Evolutionary conservation across 2,329 filamentous ascomycete species (phyloP).

Genomic region (Ascochyta clinopodiicola): DNA sequence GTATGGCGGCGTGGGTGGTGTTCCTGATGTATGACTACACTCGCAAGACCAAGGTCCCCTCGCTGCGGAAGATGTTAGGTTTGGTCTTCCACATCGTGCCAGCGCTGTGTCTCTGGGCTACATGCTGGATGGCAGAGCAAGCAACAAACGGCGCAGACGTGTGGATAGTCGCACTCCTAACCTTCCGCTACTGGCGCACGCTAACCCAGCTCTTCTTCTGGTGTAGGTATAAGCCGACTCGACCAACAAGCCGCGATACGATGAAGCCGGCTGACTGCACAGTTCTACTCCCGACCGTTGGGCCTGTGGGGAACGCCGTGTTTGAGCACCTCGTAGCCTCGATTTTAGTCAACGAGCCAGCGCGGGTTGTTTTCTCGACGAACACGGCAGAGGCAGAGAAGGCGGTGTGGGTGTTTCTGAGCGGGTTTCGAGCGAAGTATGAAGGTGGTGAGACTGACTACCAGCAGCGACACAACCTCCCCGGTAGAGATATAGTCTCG

Average conservation of each 20-base stretch:
- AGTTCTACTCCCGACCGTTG: conserved; percentile 30
- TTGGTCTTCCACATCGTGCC: conserved; percentile 23
- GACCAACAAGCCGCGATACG: background rate
- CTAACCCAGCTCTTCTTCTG: conserved; percentile 24
- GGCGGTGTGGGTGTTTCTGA: conserved; percentile 3
- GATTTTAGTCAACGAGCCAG: conserved; percentile 24
- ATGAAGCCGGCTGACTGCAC: conserved; percentile 22
- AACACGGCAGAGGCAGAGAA: conserved; percentile 9
- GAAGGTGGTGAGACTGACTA: conserved; percentile 13
- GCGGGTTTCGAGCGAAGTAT: background rate
- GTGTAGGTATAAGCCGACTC: conserved; percentile 21
- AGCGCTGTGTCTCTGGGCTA: conserved; percentile 8
- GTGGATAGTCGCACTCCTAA: conserved; percentile 21
- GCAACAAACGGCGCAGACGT: conserved; percentile 10
- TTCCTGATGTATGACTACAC: conserved; percentile 18
- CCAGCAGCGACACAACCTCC: conserved; percentile 12
- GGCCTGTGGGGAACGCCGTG: conserved; percentile 14
- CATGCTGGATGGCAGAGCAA: conserved; percentile 1
- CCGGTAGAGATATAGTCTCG: background rate
- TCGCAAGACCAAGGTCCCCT: background rate
- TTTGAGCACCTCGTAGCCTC: conserved; percentile 17
- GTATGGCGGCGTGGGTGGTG: conserved; percentile 5
- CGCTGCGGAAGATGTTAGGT: background rate
- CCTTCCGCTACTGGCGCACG: conserved; percentile 32
- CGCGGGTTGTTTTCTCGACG: conserved; percentile 25